Evolutionary conservation across 2,329 filamentous ascomycete species (phyloP), one percentile per base, ranked within the genome.

Genomic region (Neofusicoccum ribis): DNA sequence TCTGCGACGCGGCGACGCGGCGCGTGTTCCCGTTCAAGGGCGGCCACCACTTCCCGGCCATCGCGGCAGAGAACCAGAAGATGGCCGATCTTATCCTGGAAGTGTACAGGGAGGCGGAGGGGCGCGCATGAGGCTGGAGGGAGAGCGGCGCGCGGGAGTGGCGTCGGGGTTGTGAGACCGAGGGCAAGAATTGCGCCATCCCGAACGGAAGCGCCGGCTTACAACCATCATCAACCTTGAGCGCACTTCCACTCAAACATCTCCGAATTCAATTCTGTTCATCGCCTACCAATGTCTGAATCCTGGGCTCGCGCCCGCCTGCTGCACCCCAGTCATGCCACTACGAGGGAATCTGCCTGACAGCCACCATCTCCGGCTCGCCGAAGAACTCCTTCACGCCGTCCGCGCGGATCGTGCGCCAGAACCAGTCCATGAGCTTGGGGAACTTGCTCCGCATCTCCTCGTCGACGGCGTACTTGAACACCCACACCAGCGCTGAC

Each of bases 41-140:
- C 67, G 75, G 75, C 0, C 77, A 79, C 73, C 70, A 75, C 69
- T 74, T 79, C 67, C 77, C 77, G 0, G 68, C 71, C 20, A 59
- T 62, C 39, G 47, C 68, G 1, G 76, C 76, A 61, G 74, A 78
- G 59, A 76, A 63, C 14, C 68, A 76, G 67, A 67, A 61, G 58
- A 69, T 77, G 17, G 68, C 44, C 50, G 67, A 72, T 14, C 76
- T 73, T 72, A 66, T 73, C 39, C 17, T 71, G n/a, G 63, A 59
- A 23, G 64, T 64, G 12, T 67, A 65, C 56, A 47, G 51, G 49
- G 41, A 47, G 43, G 43, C 31, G 15, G 41, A 37, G 31, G 43
- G 15, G 56, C 56, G 39, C 15, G 39, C 54, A 5, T 44, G 41
- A 36, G 34, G 17, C 5, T 1, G 23, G 49, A 34, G 47, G 27